phyloP scores from a whole-genome alignment of 2,329 filamentous ascomycete species.

The Tympanopsis confertula region DNA sequence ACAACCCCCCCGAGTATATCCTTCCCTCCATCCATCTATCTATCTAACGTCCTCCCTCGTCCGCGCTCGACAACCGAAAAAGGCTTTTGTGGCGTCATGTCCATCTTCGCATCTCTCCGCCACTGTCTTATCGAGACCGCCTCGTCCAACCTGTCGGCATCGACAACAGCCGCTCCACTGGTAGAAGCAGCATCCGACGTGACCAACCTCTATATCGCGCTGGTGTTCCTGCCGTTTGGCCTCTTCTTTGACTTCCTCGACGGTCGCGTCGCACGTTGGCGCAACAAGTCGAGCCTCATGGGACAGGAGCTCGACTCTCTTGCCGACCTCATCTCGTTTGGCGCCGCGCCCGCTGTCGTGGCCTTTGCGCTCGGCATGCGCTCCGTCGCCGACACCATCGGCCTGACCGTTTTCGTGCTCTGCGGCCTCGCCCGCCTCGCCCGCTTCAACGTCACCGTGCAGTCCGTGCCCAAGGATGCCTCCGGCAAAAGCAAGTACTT shows the following conservation, averaged over 20 bases:
- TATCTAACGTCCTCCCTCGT: not conserved
- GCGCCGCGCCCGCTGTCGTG: conserved; percentile 74
- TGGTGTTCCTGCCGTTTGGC: conserved; percentile 80
- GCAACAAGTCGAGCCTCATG: conserved; percentile 94
- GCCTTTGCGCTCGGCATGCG: conserved; percentile 84
- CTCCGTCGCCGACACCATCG: conserved; percentile 70
- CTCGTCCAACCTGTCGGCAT: not conserved
- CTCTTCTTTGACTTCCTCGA: conserved; percentile 98
- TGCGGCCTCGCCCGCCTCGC: conserved; percentile 87
- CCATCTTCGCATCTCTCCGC: conserved; percentile 85
- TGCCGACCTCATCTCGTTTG: conserved; percentile 92
- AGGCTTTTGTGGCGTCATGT: conserved; percentile 86
- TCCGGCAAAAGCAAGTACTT: conserved; percentile 90
- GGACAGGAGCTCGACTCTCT: conserved; percentile 94
- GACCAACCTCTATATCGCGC: conserved; percentile 67
- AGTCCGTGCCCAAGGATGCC: conserved; percentile 79
- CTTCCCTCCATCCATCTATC: not conserved
- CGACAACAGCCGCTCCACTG: not conserved
- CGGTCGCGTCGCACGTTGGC: conserved; percentile 90
- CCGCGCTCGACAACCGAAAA: not conserved
- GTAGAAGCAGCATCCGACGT: too few relatives aligned
- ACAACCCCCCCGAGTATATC: conserved; percentile 1
- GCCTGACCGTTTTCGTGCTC: conserved; percentile 78
- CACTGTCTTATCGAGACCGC: conserved; percentile 70
- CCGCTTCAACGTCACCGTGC: conserved; percentile 93